Base-by-base conservation (phyloP, 306 rosid species). In the Medicago lupulina region DNA sequence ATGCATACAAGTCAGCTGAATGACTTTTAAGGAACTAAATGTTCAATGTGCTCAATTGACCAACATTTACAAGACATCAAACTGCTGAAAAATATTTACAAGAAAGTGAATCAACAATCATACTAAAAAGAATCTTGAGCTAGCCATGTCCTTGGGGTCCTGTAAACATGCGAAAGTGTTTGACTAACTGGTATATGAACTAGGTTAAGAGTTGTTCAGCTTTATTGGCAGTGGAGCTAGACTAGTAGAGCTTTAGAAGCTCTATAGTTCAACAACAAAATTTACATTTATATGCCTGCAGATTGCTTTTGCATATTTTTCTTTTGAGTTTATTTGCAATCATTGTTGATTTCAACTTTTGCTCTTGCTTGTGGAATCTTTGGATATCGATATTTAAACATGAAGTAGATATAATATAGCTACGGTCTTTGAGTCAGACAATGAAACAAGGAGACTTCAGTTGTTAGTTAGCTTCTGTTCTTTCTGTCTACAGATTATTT, bases 301-400 rank as follows among this genome's bases (percentile, higher is more conserved):
- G 40, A 16, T 60, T 59, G 31, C 1, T 59, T 67, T 40, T 49
- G 11, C 31, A 25, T 72, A 13, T 73, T 77, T 77, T 39, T 65
- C 57, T 51, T 41, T 51, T 41, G 39, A 50, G 60, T 74, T 50
- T 14, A 23, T 51, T 36, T 50, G 17, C 28, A 18, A 54, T 4
- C 40, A 36, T 34, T 9, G 13, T 40, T 67, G 1, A 58, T 73
- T 72, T 25, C n/a, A 36, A 72, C 55, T 41, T 13, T 67, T 44
- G 61, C 50, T 51, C 10, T 43, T 49, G 70, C 49, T 74, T 51
- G 38, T 67, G 28, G 17, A 21, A 50, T 75, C 67, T 70, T 18
- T 54, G 61, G 59, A 53, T 9, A 16, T 23, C 59, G 8, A 53
- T 8, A 53, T 17, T 17, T 8, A 8, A 53, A 53, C 1, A 0